These are phyloP conservation scores for Coffea eugenioides DNA, from an alignment of 257 asterid genomes.

Conservation along the genomic window DNA sequence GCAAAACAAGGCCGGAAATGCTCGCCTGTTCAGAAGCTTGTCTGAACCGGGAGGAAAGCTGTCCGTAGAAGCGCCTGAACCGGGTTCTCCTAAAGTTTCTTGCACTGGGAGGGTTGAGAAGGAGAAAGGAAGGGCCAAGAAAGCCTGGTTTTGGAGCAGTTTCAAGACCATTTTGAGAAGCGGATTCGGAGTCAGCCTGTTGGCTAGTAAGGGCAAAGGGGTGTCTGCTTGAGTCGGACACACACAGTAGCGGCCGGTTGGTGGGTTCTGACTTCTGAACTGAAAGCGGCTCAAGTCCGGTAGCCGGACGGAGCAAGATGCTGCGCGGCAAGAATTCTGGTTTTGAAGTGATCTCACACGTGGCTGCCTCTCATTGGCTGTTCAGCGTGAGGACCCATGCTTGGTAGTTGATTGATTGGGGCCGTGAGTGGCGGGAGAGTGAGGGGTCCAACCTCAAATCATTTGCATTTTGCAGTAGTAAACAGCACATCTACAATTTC, in stretches of 20 bases:
- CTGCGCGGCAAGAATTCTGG: not conserved
- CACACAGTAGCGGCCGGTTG: not conserved
- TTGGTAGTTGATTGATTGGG: not conserved
- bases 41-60: conserved; percentile 40
- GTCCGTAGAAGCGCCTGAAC: conserved; percentile 39
- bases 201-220: not conserved
- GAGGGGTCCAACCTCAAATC: not conserved
- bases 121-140: conserved; percentile 33
- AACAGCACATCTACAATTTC: too few species aligned
- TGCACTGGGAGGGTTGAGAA: conserved; percentile 58
- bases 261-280: too few species aligned
- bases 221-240: too few species aligned
- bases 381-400: not conserved
- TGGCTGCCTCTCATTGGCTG: not conserved
- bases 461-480: not conserved
- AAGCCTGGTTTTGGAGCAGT: conserved; percentile 45
- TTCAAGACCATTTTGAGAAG: conserved; percentile 32
- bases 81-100: conserved; percentile 81
- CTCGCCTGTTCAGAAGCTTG: conserved; percentile 37
- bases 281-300: not conserved
- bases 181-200: conserved; percentile 21
- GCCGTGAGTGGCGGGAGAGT: conserved; percentile 11
- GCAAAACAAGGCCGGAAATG: conserved; percentile 28
- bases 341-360: conserved; percentile 2
- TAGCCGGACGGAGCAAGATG: not conserved